Evolutionary conservation across 495 filamentous ascomycete genomes (phyloP).

Genomic region (Neurospora cerealis): DNA sequence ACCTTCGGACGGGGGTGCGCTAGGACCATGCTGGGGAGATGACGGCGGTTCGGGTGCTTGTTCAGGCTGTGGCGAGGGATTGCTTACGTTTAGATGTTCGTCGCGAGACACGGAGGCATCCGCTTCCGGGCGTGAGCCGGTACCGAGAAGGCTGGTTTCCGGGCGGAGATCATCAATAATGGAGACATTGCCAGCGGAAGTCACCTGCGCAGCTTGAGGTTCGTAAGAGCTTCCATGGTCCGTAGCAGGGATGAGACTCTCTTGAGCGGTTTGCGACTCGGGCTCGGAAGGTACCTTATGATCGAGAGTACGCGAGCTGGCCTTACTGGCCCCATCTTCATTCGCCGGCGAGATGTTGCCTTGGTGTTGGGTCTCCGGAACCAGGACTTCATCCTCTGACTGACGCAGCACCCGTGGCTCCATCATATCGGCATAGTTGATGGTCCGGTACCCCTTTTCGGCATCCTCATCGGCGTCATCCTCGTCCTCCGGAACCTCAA

Average conservation of each 20-base stretch:
- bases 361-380: not conserved
- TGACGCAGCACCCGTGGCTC: conserved; percentile 33
- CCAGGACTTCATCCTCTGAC: not conserved
- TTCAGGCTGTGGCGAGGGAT: conserved; percentile 20
- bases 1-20: conserved; percentile 1
- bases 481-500: conserved; percentile 34
- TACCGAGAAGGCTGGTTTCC: conserved; percentile 16
- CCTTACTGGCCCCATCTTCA: not conserved
- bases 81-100: conserved; percentile 10
- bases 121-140: conserved; percentile 14
- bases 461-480: conserved; percentile 22
- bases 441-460: conserved; percentile 23
- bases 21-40: not conserved
- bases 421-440: conserved; percentile 32
- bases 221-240: not conserved
- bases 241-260: conserved; percentile 13
- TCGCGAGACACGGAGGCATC: conserved; percentile 9
- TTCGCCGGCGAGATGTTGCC: not conserved
- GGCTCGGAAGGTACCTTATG: conserved; percentile 4
- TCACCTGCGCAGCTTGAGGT: not conserved
- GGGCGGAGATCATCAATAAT: conserved; percentile 16
- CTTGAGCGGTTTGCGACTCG: conserved; percentile 1
- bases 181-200: not conserved
- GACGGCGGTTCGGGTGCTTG: conserved; percentile 10
- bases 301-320: conserved; percentile 5